These are phyloP conservation scores for Mytilinidion resinicola DNA, from an alignment of 495 filamentous ascomycete genomes.

Conservation along the genomic window DNA sequence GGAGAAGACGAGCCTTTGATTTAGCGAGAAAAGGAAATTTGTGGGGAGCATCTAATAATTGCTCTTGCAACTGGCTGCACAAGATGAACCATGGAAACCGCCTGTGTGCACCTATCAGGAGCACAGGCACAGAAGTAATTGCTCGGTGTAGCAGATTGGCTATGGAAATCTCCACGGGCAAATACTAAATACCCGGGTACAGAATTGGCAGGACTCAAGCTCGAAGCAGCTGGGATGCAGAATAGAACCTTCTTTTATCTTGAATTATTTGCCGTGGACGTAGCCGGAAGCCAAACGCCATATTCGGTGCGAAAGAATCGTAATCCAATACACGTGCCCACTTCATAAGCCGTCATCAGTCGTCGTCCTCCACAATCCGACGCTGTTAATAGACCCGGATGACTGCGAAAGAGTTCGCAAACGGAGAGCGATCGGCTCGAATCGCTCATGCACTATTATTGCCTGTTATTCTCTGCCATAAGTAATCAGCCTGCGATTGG, in stretches of 20 bases:
- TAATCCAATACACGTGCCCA: not conserved
- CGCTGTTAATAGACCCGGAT: not conserved
- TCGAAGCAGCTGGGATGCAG: too few relatives aligned
- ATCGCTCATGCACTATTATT: constrained; percentile 18
- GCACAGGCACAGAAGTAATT: too few relatives aligned
- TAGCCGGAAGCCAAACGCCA: not conserved
- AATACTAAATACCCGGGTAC: too few relatives aligned
- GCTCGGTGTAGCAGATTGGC: too few relatives aligned
- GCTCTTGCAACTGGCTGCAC: too few relatives aligned
- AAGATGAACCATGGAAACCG: too few relatives aligned
- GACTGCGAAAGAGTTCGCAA: not conserved
- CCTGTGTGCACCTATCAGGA: too few relatives aligned
- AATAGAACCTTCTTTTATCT: not conserved
- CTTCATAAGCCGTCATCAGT: not conserved
- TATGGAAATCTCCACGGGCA: too few relatives aligned
- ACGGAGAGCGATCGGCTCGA: not conserved
- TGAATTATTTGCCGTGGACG: not conserved
- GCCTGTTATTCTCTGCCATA: constrained; percentile 19
- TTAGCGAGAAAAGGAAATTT: too few relatives aligned
- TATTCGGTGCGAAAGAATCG: not conserved
- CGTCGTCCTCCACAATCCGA: not conserved
- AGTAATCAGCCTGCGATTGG: constrained; percentile 14
- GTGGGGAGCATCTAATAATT: too few relatives aligned
- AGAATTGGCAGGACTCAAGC: too few relatives aligned
- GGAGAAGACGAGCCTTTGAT: too few relatives aligned